phyloP scores from a whole-genome alignment of 1,284 basidiomycete species.

The Ustilago trichophora region DNA sequence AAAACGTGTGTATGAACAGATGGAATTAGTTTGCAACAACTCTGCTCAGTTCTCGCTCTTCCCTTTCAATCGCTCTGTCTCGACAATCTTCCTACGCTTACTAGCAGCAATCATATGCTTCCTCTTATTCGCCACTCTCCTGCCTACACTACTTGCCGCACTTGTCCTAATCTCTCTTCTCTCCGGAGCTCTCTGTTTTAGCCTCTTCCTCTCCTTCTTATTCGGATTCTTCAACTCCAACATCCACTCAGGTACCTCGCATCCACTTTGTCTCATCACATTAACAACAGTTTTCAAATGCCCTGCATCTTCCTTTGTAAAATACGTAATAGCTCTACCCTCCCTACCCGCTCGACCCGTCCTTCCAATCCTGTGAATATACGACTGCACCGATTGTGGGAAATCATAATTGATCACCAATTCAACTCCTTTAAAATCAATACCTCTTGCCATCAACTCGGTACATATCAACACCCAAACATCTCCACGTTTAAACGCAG shows the following conservation, averaged over 20 bases:
- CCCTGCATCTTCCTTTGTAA: slow-evolving; percentile 90
- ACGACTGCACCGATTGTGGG: slow-evolving; percentile 77
- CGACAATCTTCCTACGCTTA: slow-evolving; percentile 47
- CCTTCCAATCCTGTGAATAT: slow-evolving; percentile 94
- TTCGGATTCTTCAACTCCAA: slow-evolving; percentile 76
- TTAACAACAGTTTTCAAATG: slow-evolving; percentile 96
- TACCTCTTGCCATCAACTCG: slow-evolving; percentile 78
- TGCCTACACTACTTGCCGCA: slow-evolving; percentile 52
- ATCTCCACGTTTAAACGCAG: slow-evolving; percentile 78
- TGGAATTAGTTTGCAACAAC: too few species aligned
- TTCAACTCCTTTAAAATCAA: slow-evolving; percentile 92
- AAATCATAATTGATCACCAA: slow-evolving; percentile 87
- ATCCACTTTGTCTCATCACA: slow-evolving; percentile 86
- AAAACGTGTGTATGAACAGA: too few species aligned
- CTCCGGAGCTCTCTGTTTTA: slow-evolving; percentile 79
- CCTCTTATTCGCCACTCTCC: slow-evolving; percentile 45
- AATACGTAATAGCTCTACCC: slow-evolving; percentile 93
- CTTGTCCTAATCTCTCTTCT: slow-evolving; percentile 68
- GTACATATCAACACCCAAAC: slow-evolving; percentile 66
- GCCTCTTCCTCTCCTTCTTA: slow-evolving; percentile 83
- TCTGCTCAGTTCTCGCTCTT: background rate
- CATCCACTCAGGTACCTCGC: slow-evolving; percentile 65
- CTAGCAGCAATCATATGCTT: slow-evolving; percentile 59
- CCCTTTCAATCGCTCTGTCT: background rate
- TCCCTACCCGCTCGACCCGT: slow-evolving; percentile 91